Base-by-base conservation (phyloP, 2,329 filamentous ascomycete genomes). In the Cladorrhinum sp. region DNA sequence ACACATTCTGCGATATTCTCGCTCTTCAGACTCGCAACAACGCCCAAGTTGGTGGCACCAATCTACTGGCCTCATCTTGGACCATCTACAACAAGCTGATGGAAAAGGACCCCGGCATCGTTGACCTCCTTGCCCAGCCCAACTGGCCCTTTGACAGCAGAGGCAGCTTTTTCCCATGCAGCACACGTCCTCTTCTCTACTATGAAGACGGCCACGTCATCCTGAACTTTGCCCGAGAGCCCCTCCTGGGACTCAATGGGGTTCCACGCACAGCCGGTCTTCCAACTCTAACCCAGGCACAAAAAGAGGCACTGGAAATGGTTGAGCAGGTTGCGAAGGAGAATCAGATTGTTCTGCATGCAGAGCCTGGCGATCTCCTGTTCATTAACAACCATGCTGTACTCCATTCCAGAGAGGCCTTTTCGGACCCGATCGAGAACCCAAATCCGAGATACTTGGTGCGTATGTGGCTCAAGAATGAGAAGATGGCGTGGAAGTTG, bases 61-160 rank as follows among this genome's bases (percentile, higher is more conserved):
- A 86, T 68, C 82, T 87, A 65, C 79, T 91, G 45, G 79, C 86
- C 2, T 87, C 86, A 16, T 81, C 80, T 18, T 83, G 86, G 74
- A 82, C 80, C 0, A 78, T 90, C 24, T 91, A 90, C 76, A 91
- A 91, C 62, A 78, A 86, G 23, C 78, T 91, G n/a, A 84, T 84
- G 2, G 76, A 76, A 10, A 81, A 79, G 27, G 79, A 85, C 10
- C 88, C 88, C 0, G 85, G 89, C 67, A 75, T 91, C n/a, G 80
- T 90, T 62, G 78, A 82, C 7, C 84, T 83, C 0, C 77, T 91
- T 51, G 77, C 84, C 3, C 80, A 83, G 52, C 78, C 80, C 32
- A 81, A 86, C 71, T 90, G 87, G 87, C 80, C 83, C 0, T 85
- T 87, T 71, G 85, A 86, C 61, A 55, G 60, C 58, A 59, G 55